phyloP scores from a whole-genome alignment of 2,329 filamentous ascomycete species.

The Sporothrix pallida region DNA sequence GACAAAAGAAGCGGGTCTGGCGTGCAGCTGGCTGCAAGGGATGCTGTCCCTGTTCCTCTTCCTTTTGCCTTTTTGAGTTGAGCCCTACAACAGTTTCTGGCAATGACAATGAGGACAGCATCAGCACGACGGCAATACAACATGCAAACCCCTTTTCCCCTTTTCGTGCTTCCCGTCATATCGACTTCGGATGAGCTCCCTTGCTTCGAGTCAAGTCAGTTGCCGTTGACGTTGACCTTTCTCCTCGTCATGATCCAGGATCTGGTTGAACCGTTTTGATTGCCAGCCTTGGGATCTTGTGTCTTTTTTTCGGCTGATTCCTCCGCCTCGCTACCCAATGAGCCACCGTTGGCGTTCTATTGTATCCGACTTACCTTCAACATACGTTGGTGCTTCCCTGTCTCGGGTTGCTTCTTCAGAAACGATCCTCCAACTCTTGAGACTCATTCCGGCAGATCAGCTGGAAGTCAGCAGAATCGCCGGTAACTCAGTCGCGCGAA shows the following conservation, averaged over 20 bases:
- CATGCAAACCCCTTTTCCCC: constrained; percentile 19
- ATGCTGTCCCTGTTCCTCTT: background rate
- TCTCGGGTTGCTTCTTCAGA: constrained; percentile 25
- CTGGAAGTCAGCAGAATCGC: background rate
- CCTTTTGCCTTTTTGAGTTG: no score
- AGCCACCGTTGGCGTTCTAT: background rate
- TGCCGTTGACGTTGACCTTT: background rate
- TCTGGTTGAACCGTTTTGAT: background rate
- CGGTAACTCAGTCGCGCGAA: background rate
- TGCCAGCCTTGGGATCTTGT: background rate
- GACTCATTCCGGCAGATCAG: constrained; percentile 31
- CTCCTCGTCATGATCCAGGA: background rate
- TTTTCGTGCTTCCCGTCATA: background rate
- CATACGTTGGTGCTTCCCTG: background rate
- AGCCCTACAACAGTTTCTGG: background rate
- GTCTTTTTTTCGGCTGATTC: background rate
- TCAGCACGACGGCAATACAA: background rate
- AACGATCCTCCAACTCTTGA: constrained; percentile 27
- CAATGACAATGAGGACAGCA: background rate
- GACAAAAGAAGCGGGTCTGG: constrained; percentile 23
- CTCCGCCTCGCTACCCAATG: background rate
- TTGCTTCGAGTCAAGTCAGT: background rate
- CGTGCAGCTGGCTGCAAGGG: constrained; percentile 24
- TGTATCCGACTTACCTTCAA: background rate
- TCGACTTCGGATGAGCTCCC: background rate